Evolutionary conservation across 176 grass and related monocot species (phyloP), one percentile per base, ranked within the genome.

Genomic region (Juncus inflexus): DNA sequence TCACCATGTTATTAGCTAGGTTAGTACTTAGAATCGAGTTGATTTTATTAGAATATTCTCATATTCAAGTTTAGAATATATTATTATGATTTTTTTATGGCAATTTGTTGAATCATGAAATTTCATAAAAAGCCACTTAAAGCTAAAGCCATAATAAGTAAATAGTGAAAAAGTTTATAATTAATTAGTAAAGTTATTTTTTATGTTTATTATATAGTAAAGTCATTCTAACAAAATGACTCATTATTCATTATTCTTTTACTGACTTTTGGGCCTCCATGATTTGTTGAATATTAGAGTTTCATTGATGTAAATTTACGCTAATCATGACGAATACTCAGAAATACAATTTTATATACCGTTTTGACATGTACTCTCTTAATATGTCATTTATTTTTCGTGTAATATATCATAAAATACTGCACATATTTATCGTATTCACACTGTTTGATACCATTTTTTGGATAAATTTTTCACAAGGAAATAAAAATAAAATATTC

Each of bases 401-500:
- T 52, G 12, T 12, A 52, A 8, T 8, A 52, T 52, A 52, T 52
- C 7, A 52, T 52, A 52, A 52, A 52, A 52, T 52, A 12, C 9
- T 8, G 12, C 49, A 52, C 12, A 52, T 52, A 8, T 12, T 52
- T 69, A 52, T 16, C n/a, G 15, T n/a, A 41, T 0, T 39, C n/a
- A 15, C 51, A 69, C 52, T 69, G 51, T 56, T 69, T 55, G 13
- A 28, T 28, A 28, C 19, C 19, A 28, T 28, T 28, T 28, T 28
- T 28, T 28, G 19, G 19, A 28, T 28, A 28, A 28, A 28, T 28
- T 28, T 28, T 28, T 28, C 19, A 28, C 0, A 28, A 28, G 19
- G 1, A 55, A 38, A 52, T 56, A 69, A 2, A 69, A 14, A 52
- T 52, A 56, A 10, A 53, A 50, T 9, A 69, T 69, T 65, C 35